Evolutionary conservation across 202 grass and related monocot species (phyloP), one percentile per base, ranked within the genome.

Genomic region (Elaeis oleifera): DNA sequence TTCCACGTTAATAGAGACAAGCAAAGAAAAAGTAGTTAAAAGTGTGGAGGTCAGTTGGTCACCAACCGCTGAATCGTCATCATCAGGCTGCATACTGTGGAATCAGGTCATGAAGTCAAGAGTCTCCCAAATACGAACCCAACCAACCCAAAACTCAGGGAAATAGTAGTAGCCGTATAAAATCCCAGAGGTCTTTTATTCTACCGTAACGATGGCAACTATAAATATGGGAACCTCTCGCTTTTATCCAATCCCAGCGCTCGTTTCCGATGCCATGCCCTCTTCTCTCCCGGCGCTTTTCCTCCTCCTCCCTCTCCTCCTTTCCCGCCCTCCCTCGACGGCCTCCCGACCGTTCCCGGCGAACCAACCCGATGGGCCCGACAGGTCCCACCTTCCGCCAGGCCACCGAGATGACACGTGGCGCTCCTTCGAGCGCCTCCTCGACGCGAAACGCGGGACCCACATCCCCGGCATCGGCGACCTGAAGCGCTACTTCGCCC

Each of bases 401-500:
- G 2, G 8, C 52, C 51, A n/a, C 3, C 5, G 4, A 1, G 54
- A 36, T 18, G 18, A 20, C 3, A 56, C 65, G 52, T 23, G 49
- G 25, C 16, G 50, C 14, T 24, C 7, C 44, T 29, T 51, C 22
- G 1, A 26, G 15, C 70, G 50, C 18, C 70, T 61, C 28, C 64
- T 74, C 4, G 79, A 83, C 77, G 74, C 81, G 39, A 54, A 76
- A 21, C 81, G 81, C 0, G 87, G 91, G 32, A 85, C 84, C 76
- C 79, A 23, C n/a, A 74, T 85, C 23, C 21, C 59, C 5, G 91
- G 87, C 25, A 68, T 96, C 32, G 65, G 56, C 31, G 76, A 80
- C 1, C 73, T 96, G 25, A 96, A 88, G 80, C 81, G 60, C 1
- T 90, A 96, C 80, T 68, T 96, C 51, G 72, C 67, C 28, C 70